phyloP scores from a whole-genome alignment of 306 rosid genomes.

The Vachellia pachyceras region DNA sequence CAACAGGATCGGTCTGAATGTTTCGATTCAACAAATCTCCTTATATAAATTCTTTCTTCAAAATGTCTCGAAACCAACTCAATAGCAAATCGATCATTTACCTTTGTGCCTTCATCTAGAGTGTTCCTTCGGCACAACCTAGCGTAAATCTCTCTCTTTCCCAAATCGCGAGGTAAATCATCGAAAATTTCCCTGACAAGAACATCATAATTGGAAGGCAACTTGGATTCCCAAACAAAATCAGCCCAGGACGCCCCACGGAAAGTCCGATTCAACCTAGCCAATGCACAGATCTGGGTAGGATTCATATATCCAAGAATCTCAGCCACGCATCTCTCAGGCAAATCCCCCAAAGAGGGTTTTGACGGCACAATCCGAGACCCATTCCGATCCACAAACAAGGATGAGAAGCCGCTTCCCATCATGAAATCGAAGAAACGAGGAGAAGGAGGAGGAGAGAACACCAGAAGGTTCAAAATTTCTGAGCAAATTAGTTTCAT shows the following conservation, averaged over 20 bases:
- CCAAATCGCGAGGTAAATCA: constrained; percentile 46
- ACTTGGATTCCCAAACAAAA: constrained; percentile 91
- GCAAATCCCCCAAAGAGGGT: constrained; percentile 71
- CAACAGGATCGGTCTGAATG: not conserved
- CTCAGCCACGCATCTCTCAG: constrained; percentile 77
- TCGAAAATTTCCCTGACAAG: constrained; percentile 52
- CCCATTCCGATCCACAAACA: constrained; percentile 28
- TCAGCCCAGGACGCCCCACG: constrained; percentile 86
- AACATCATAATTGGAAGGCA: constrained; percentile 64
- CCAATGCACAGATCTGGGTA: constrained; percentile 74
- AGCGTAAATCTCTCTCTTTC: constrained; percentile 71
- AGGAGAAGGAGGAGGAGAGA: not conserved
- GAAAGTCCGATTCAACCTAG: constrained; percentile 73
- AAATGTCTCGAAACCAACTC: not conserved
- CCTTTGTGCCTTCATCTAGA: constrained; percentile 82
- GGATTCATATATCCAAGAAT: constrained; percentile 76
- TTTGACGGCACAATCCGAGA: constrained; percentile 33
- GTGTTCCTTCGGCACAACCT: constrained; percentile 57
- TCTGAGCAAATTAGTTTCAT: not conserved
- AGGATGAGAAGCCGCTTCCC: constrained; percentile 51
- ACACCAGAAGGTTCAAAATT: constrained; percentile 1
- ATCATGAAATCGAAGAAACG: constrained; percentile 24
- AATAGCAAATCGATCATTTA: constrained; percentile 23
- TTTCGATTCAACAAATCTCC: not conserved
- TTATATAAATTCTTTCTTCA: not conserved